Percentiles rank a stretch among this genome's conserved stretches.
Conservation (phyloP, 2,329 filamentous ascomycete genomes). For the Sarocladium oryzae region DNA sequence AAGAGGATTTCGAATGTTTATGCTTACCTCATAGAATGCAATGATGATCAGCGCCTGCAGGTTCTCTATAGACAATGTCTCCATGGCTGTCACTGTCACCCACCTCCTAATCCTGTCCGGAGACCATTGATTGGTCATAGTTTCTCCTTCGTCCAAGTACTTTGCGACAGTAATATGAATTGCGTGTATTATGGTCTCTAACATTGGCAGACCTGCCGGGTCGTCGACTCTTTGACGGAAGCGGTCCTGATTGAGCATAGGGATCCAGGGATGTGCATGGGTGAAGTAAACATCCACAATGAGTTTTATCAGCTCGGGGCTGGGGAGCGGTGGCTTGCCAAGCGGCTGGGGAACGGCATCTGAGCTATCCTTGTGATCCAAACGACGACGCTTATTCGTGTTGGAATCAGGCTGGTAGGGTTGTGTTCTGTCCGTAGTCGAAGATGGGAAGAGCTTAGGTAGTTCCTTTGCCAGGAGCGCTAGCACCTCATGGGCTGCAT, state of each 20-base stretch:
- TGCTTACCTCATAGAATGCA: conserved; percentile 27
- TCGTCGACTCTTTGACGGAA: conserved; percentile 1
- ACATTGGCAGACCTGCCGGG: not conserved
- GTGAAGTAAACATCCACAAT: conserved; percentile 9
- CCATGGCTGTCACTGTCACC: conserved; percentile 20
- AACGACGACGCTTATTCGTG: not conserved
- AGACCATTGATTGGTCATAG: not conserved
- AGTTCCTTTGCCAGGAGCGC: not conserved
- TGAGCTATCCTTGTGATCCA: not conserved
- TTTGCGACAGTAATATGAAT: not conserved
- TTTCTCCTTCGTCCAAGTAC: not conserved
- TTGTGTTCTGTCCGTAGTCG: not conserved
- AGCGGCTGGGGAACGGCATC: not conserved
- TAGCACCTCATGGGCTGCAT: not conserved
- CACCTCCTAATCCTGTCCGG: not conserved
- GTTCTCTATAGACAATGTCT: conserved; percentile 27
- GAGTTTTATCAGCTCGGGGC: not conserved
- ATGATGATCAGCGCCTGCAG: conserved; percentile 30
- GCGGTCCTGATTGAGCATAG: conserved; percentile 9
- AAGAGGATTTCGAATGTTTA: not conserved
- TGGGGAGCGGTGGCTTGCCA: not conserved
- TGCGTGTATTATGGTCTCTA: not conserved
- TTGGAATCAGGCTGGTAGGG: not conserved
- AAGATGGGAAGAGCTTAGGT: not conserved
- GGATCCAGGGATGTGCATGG: conserved; percentile 10